Evolutionary conservation across 106 monocot genomes (phyloP).

Genomic region (Apostasia ramifera): DNA sequence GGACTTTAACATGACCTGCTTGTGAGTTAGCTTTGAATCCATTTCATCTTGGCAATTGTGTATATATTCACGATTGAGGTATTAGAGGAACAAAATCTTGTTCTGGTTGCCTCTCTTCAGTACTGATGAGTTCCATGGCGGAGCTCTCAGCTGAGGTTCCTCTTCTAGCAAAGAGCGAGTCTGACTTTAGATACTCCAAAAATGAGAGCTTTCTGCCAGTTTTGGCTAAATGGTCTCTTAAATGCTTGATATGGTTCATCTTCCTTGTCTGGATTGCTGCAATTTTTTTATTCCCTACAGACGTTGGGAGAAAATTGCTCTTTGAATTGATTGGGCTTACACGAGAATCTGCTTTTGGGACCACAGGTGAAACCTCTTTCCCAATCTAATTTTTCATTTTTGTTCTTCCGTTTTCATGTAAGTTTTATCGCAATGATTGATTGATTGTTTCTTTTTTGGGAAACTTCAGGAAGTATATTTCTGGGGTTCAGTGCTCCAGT

Average conservation of each 20-base stretch:
- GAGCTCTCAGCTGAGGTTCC: conserved; percentile 21
- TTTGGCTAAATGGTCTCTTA: conserved; percentile 30
- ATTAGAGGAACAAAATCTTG: no score
- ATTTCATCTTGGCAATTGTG: no score
- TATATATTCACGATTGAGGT: no score
- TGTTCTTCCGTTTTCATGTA: no score
- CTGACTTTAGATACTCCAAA: conserved; percentile 5
- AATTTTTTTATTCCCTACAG: conserved; percentile 37
- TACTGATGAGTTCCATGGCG: conserved; percentile 15
- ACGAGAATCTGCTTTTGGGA: conserved; percentile 28
- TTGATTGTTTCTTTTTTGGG: conserved; percentile 2
- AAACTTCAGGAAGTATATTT: conserved; percentile 56
- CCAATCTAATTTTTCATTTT: not conserved
- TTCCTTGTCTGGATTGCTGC: conserved; percentile 44
- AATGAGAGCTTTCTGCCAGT: conserved; percentile 5
- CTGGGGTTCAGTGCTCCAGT: conserved; percentile 52
- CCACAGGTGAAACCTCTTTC: conserved; percentile 28
- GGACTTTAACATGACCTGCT: no score
- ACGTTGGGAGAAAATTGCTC: conserved; percentile 7
- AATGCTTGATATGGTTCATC: conserved; percentile 55
- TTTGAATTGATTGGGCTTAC: conserved; percentile 6
- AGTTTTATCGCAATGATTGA: no score
- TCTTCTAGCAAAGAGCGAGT: conserved; percentile 19
- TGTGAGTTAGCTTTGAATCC: no score
- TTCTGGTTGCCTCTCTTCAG: no score